Base-by-base conservation (phyloP, 1,284 basidiomycete genomes). In the Trichosporon faecale region DNA sequence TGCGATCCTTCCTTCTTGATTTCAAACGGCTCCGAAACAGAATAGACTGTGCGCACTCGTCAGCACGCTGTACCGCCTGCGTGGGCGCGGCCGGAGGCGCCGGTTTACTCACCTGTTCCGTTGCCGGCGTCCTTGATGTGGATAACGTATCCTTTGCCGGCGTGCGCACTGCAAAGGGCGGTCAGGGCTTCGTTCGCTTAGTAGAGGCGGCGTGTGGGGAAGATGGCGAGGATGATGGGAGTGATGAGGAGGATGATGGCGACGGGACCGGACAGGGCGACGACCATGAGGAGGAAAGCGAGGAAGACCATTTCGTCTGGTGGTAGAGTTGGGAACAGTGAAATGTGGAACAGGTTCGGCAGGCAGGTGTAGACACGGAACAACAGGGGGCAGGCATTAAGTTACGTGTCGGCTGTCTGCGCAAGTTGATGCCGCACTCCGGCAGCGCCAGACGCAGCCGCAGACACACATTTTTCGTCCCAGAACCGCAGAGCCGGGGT, bases 1-100 rank as follows among this genome's bases (percentile, higher is more conserved):
- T 40, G n/a, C 23, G 37, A 35, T 40, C 71, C 71, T 44, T 64
- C 40, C 33, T 64, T 55, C 65, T 65, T 66, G 69, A 72, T 70
- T 63, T 72, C 71, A 44, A 72, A 72, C 40, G 55, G 37, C 65
- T 70, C 55, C 11, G 68, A 70, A 11, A 49, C 57, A 1, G 71
- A 37, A 35, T 68, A 70, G 9, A 72, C 68, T 72, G 61, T 16
- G 35, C 57, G 25, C n/a, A n/a, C 11, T 29, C 27, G 55, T 60
- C 55, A 60, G 25, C 57, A 31, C 18, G 27, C 57, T 12, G 25
- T 27, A 31, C 29, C 55, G 16, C 57, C n/a, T 52, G 49, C 49
- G 49, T 52, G 49, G 49, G 23, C 7, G 21, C 49, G 7, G 44
- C 9, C 18, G 44, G 21, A 21, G 44, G 6, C 49, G 49, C 21